Conservation (phyloP, 805 yeast genomes). For the Starmerella etchellsii region DNA sequence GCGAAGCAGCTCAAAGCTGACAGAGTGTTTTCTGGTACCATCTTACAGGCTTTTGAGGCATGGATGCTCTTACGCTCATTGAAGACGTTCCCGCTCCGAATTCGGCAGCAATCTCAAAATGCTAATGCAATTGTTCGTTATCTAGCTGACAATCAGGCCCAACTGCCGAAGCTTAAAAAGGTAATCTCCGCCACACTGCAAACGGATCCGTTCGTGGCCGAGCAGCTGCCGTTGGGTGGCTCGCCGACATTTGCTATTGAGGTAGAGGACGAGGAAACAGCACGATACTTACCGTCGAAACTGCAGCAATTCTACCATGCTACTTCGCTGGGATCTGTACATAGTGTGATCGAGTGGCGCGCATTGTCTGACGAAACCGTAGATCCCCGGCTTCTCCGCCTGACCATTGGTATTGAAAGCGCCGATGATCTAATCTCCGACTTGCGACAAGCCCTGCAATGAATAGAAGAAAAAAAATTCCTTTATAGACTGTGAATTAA, state of each 20-base stretch:
- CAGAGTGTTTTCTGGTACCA: slow-evolving; percentile 63
- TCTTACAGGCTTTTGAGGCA: slow-evolving; percentile 63
- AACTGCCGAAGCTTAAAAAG: slow-evolving; percentile 38
- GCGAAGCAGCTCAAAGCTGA: slow-evolving; percentile 42
- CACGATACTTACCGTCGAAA: slow-evolving; percentile 29
- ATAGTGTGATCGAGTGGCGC: slow-evolving; percentile 85
- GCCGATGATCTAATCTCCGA: slow-evolving; percentile 66
- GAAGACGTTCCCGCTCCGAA: slow-evolving; percentile 65
- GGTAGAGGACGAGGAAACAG: slow-evolving; percentile 38
- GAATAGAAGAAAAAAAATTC: no score
- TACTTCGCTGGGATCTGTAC: slow-evolving; percentile 86
- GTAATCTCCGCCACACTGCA: slow-evolving; percentile 70
- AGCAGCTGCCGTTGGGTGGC: slow-evolving; percentile 46
- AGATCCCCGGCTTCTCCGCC: slow-evolving; percentile 46
- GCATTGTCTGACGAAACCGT: slow-evolving; percentile 53
- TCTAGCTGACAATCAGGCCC: slow-evolving; percentile 37
- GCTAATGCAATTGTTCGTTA: slow-evolving; percentile 50
- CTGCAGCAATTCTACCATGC: slow-evolving; percentile 59
- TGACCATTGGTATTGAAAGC: slow-evolving; percentile 73
- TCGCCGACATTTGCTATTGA: slow-evolving; percentile 66
- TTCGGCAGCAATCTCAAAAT: slow-evolving; percentile 49
- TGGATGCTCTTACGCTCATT: slow-evolving; percentile 64
- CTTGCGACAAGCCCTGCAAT: slow-evolving; percentile 27
- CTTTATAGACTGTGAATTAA: no score
- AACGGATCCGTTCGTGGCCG: slow-evolving; percentile 48